phyloP scores from a whole-genome alignment of 768 basidiomycete species.

The Kwoniella newhampshirensis region DNA sequence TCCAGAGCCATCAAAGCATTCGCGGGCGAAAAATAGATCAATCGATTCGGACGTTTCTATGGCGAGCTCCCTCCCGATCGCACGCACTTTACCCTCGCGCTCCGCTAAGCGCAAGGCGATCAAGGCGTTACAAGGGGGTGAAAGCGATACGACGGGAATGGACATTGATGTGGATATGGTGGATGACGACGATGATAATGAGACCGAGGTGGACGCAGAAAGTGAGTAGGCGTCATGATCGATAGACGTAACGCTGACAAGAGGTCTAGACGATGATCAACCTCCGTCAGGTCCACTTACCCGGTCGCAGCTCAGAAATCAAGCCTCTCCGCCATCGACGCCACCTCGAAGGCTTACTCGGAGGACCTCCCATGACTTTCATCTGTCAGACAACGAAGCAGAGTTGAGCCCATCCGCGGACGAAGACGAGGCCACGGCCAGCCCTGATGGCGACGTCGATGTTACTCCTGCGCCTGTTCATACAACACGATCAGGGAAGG shows the following conservation, averaged over 20 bases:
- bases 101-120: conserved; percentile 34
- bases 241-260: neutral
- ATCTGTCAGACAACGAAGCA: neutral
- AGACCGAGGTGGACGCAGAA: conserved; percentile 9
- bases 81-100: conserved; percentile 24
- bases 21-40: conserved; percentile 6
- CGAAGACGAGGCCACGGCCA: conserved; percentile 7
- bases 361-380: conserved; percentile 6
- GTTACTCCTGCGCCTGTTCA: conserved; percentile 20
- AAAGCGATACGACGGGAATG: conserved; percentile 62
- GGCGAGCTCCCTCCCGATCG: neutral
- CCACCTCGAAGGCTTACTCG: conserved; percentile 9
- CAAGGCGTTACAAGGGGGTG: conserved; percentile 31
- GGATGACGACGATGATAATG: conserved; percentile 13
- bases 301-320: conserved; percentile 6
- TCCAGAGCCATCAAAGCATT: conserved; percentile 8
- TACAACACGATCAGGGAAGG: conserved; percentile 35
- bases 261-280: conserved; percentile 1
- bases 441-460: conserved; percentile 12
- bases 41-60: conserved; percentile 22
- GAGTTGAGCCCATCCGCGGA: too few relatives aligned
- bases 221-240: neutral
- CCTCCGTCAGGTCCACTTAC: conserved; percentile 3
- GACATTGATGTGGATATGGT: conserved; percentile 60
- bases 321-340: conserved; percentile 6